These are phyloP conservation scores for Aulographum hederae DNA, from an alignment of 2,329 filamentous ascomycete genomes.

Conservation along the genomic window DNA sequence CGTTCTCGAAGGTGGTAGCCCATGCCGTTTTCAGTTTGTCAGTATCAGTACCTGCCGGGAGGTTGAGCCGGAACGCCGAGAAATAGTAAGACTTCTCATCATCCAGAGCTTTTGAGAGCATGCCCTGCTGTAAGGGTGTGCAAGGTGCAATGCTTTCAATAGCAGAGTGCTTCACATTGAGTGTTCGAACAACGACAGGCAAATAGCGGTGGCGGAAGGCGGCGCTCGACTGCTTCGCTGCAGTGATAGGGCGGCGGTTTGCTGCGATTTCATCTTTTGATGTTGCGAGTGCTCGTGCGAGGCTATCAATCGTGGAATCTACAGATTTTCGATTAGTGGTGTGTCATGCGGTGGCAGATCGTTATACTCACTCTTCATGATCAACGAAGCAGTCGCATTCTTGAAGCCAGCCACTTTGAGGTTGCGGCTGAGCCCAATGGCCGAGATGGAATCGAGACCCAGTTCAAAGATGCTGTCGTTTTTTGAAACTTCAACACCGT, in stretches of 20 bases:
- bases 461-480: constrained; percentile 64
- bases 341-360: no score
- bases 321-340: no score
- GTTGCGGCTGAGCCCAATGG: constrained; percentile 46
- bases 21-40: constrained; percentile 38
- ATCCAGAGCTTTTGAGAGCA: constrained; percentile 53
- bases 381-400: constrained; percentile 41
- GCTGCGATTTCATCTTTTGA: no score
- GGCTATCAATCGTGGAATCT: no score
- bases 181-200: constrained; percentile 29
- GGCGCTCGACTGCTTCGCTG: constrained; percentile 38
- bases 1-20: constrained; percentile 27
- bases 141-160: constrained; percentile 67
- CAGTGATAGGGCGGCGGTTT: background rate
- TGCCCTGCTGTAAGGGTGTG: constrained; percentile 71
- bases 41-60: constrained; percentile 29
- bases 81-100: constrained; percentile 50
- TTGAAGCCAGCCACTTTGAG: constrained; percentile 46
- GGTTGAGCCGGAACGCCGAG: constrained; percentile 48
- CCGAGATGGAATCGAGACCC: constrained; percentile 76
- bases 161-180: constrained; percentile 31
- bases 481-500: constrained; percentile 25
- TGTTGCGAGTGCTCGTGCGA: no score
- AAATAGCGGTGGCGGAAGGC: constrained; percentile 47
- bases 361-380: constrained; percentile 42